Base-by-base conservation (phyloP, 805 yeast genomes). In the Blastobotrys americana region DNA sequence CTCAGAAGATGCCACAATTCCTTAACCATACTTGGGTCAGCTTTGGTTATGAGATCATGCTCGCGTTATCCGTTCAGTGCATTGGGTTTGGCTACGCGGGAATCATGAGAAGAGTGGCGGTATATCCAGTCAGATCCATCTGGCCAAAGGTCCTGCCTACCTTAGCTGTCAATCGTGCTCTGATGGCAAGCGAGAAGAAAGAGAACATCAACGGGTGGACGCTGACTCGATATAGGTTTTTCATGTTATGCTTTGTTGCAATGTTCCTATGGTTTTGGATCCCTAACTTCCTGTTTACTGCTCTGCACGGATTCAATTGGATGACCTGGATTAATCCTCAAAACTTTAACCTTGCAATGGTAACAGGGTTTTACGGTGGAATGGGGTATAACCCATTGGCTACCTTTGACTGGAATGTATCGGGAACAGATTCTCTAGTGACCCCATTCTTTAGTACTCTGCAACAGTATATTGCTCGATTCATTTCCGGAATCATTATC, bases 211-310 rank as follows among this genome's bases (percentile, higher is more conserved):
- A 76, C 54, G 83, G 84, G 1, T 80, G 86, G 86, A 69, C 57
- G 25, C 68, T 80, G 39, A 64, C 77, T 5, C 70, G 81, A 47
- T 73, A 72, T 52, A 63, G 58, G 44, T 74, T 77, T 55, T 80
- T 80, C 61, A 55, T 69, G 18, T 43, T 66, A 28, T 67, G 66
- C 2, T 65, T 74, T 42, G 43, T 52, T 9, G 59, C 60, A 15
- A 62, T 72, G 33, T 78, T 80, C 52, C 48, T 69, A 4, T 81
- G 79, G 73, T 76, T 73, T 56, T 81, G 83, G 80, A 64, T 82
- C 52, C 87, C 89, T 6, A 80, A 78, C 42, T 82, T 68, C 58
- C 64, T 83, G 15, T 80, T 80, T 64, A 67, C 69, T 19, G 85
- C 79, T 1, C 69, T 83, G 41, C 70, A 79, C 1, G 71, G 71